Conservation (phyloP, 2,329 filamentous ascomycete species). For the Sporothrix inflata region DNA sequence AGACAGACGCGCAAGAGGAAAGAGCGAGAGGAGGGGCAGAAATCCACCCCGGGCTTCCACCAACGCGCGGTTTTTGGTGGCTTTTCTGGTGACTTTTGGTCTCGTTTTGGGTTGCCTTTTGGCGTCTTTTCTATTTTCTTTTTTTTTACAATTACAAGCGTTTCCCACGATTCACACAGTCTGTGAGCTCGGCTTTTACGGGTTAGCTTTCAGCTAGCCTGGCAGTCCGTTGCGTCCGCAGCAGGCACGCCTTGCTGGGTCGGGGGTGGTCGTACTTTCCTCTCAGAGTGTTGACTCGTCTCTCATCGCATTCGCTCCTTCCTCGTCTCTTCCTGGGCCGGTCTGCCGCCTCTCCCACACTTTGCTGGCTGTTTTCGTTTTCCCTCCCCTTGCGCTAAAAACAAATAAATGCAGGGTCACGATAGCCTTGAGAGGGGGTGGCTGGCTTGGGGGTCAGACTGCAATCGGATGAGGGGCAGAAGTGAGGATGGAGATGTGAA, state of each 20-base stretch:
- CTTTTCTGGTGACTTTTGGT: background rate
- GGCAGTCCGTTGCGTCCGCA: slow-evolving; percentile 23
- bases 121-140: slow-evolving; percentile 3
- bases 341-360: background rate
- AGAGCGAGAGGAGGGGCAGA: slow-evolving; percentile 5
- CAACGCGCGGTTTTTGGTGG: background rate
- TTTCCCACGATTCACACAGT: background rate
- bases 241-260: slow-evolving; percentile 1
- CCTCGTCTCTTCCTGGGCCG: background rate
- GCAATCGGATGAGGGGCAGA: slow-evolving; percentile 10
- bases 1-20: background rate
- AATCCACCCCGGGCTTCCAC: slow-evolving; percentile 21
- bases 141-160: background rate
- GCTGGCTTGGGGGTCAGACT: background rate
- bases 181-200: slow-evolving; percentile 1
- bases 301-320: background rate
- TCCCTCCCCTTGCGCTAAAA: slow-evolving; percentile 6
- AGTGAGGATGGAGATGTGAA: background rate
- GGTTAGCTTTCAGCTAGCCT: slow-evolving; percentile 18
- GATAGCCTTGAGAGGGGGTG: background rate
- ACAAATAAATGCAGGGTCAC: slow-evolving; percentile 20
- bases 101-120: background rate
- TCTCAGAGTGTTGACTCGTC: background rate
- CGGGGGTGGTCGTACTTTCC: background rate
- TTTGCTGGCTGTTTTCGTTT: background rate